Evolutionary conservation across 106 monocot genomes (phyloP), one percentile per base, ranked within the genome.

Genomic region (Alisma plantagoaquatica): DNA sequence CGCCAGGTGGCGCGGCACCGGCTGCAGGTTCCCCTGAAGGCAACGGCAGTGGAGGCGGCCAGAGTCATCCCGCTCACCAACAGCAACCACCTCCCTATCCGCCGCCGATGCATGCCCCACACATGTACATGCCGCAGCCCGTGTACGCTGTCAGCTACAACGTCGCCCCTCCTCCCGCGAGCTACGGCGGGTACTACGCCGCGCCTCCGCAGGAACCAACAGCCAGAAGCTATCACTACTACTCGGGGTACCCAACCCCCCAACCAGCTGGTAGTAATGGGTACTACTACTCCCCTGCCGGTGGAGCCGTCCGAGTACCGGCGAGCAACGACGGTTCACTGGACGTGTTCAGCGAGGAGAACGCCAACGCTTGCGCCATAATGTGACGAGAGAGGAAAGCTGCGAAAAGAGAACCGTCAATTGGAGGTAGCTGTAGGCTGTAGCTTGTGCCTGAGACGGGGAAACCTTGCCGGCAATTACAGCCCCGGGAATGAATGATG

Each of bases 341-440:
- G 41, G 62, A 80, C 42, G 45, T 75, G 29, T 80, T 69, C 59
- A 70, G 65, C 53, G 80, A 80, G 19, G 80, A 75, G 70, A 80
- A 67, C 33, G 75, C 71, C 51, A 63, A 71, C 53, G 56, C 65
- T 14, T 80, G 80, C 63, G 28, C 14, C 26, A 42, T 80, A 29
- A 80, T 80, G 80, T 80, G 67, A 79, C n/a, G n/a, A n/a, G n/a
- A n/a, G n/a, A n/a, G n/a, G n/a, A n/a, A n/a, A n/a, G n/a, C n/a
- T n/a, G n/a, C n/a, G n/a, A n/a, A n/a, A n/a, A n/a, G n/a, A n/a
- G n/a, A n/a, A n/a, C n/a, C n/a, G n/a, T n/a, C n/a, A n/a, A n/a
- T n/a, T n/a, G n/a, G n/a, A n/a, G n/a, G n/a, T n/a, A n/a, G n/a
- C n/a, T n/a, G n/a, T n/a, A n/a, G n/a, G n/a, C n/a, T n/a, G n/a